These are phyloP conservation scores for Aspergillus ochraceus DNA, from an alignment of 2,329 filamentous ascomycete genomes.

Conservation along the genomic window DNA sequence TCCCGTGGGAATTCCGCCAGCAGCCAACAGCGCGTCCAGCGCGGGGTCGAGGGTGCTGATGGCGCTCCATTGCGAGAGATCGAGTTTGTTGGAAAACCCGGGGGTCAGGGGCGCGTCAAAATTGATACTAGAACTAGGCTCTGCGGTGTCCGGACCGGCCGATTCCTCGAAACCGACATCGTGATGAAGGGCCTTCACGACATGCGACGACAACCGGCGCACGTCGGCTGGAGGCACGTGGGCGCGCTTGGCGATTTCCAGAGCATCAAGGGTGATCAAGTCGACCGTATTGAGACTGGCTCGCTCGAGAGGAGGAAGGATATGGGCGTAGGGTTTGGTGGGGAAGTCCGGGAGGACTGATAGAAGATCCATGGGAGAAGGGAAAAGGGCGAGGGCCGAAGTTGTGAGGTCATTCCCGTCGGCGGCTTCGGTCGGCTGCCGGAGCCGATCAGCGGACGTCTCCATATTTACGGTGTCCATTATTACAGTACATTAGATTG, in stretches of 20 bases:
- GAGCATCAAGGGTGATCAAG: constrained; percentile 77
- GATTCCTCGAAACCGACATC: constrained; percentile 53
- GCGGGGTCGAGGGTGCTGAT: constrained; percentile 79
- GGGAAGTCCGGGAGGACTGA: constrained; percentile 79
- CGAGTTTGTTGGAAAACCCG: constrained; percentile 29
- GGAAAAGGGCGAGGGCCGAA: neutral
- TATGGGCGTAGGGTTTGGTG: constrained; percentile 66
- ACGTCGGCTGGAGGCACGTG: constrained; percentile 78
- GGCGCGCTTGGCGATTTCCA: constrained; percentile 82
- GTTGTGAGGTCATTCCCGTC: neutral
- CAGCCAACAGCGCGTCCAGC: constrained; percentile 66
- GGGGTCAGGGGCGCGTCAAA: constrained; percentile 20
- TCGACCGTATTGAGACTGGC: constrained; percentile 77
- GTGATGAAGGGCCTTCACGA: constrained; percentile 66
- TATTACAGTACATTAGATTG: neutral
- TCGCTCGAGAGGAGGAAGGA: constrained; percentile 78
- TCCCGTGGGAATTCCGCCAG: constrained; percentile 77
- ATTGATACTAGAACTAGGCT: constrained; percentile 24
- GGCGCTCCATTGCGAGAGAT: constrained; percentile 48
- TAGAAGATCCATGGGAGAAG: constrained; percentile 64
- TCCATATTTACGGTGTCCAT: too few species aligned
- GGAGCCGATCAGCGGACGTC: neutral
- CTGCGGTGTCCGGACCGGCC: constrained; percentile 8
- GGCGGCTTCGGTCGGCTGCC: neutral
- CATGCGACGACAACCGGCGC: constrained; percentile 67